phyloP scores from a whole-genome alignment of 768 basidiomycete genomes.

The Suillus subaureus region DNA sequence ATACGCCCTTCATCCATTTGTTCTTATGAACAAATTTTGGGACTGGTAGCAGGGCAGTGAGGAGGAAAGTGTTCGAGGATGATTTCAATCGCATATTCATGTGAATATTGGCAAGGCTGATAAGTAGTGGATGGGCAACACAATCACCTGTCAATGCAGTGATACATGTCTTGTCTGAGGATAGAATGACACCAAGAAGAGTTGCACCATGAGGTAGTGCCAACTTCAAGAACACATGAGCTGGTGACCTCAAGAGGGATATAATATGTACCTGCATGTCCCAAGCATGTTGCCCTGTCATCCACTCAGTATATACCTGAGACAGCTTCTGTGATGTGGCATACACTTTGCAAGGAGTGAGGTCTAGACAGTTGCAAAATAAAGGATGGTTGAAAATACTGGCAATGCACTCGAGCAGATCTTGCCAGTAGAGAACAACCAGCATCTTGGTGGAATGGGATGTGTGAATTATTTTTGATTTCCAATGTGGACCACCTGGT shows the following conservation, averaged over 20 bases:
- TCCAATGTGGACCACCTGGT: no score
- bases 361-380: constrained; percentile 19
- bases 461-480: no score
- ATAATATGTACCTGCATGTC: constrained; percentile 25
- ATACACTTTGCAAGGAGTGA: constrained; percentile 22
- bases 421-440: constrained; percentile 28
- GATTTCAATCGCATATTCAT: constrained; percentile 30
- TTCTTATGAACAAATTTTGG: no score
- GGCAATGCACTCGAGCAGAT: constrained; percentile 27
- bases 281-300: constrained; percentile 29
- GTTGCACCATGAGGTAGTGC: constrained; percentile 20
- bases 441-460: no score
- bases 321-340: constrained; percentile 8
- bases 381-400: constrained; percentile 23
- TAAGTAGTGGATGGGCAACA: constrained; percentile 31
- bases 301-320: constrained; percentile 25
- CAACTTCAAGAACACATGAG: constrained; percentile 8
- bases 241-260: neutral
- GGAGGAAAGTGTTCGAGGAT: constrained; percentile 5
- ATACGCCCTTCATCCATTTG: no score
- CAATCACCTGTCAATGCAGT: constrained; percentile 32
- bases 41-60: no score
- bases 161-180: constrained; percentile 38
- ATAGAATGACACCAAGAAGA: constrained; percentile 25
- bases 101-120: constrained; percentile 34